A percentile compares a stretch with the other conserved stretches of the same genome.
These are phyloP conservation scores for Papilionanthe hybrid DNA, from an alignment of 116 monocot genomes.

Conservation along the genomic window DNA sequence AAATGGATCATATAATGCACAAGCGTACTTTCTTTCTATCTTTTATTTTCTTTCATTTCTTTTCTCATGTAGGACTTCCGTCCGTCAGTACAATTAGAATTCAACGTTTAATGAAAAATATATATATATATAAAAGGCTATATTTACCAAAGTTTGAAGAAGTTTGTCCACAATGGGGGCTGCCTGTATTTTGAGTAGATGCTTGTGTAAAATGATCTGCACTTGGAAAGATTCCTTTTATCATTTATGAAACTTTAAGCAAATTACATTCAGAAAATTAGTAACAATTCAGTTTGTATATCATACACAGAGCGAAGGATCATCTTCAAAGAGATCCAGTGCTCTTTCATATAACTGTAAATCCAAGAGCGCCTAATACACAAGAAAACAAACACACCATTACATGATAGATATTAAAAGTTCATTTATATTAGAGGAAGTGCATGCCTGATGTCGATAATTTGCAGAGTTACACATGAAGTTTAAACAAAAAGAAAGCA, in stretches of 20 bases:
- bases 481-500: neutral
- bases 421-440: neutral
- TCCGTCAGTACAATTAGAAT: neutral
- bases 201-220: conserved; percentile 81
- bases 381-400: conserved; percentile 11
- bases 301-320: conserved; percentile 67
- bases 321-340: conserved; percentile 87
- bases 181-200: conserved; percentile 79
- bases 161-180: conserved; percentile 62
- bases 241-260: neutral
- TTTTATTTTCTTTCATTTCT: neutral
- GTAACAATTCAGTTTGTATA: neutral
- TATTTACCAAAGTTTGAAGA: conserved; percentile 58
- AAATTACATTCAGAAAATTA: neutral
- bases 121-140: neutral
- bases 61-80: neutral
- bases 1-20: neutral
- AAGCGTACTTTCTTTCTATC: neutral
- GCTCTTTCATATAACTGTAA: conserved; percentile 88
- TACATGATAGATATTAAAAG: neutral
- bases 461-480: neutral
- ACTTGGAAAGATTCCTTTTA: conserved; percentile 1
- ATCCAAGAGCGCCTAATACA: conserved; percentile 65
- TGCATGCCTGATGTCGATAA: neutral
- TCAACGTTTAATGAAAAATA: neutral